Percentiles rank a stretch among this genome's conserved stretches.
Conservation (phyloP, 352 stramenopile species). For the Lagenidium giganteum region DNA sequence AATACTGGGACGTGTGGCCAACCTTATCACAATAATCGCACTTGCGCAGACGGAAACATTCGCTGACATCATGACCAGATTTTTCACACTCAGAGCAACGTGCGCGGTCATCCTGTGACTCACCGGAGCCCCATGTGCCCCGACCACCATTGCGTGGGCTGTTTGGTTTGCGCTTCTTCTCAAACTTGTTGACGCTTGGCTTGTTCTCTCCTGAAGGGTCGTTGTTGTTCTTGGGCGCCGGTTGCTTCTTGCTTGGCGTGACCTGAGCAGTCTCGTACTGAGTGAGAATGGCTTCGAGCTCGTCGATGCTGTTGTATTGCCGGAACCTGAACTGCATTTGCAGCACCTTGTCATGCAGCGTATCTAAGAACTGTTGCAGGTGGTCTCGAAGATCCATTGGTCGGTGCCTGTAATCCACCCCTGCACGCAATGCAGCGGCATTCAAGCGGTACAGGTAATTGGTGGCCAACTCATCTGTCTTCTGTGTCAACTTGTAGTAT, state of each 20-base stretch:
- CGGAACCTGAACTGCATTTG: slow-evolving; percentile 10
- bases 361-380: slow-evolving; percentile 15
- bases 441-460: slow-evolving; percentile 20
- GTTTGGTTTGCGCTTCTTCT: no score
- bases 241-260: not conserved
- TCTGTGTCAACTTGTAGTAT: slow-evolving; percentile 15
- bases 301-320: slow-evolving; percentile 6
- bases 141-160: no score
- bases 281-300: slow-evolving; percentile 9
- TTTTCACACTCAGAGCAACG: no score
- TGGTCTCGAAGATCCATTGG: slow-evolving; percentile 13
- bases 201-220: not conserved
- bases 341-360: slow-evolving; percentile 13
- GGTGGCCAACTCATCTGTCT: slow-evolving; percentile 7
- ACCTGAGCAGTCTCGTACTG: slow-evolving; percentile 9
- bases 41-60: not conserved
- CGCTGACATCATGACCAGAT: not conserved
- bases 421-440: not conserved
- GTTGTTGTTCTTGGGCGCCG: slow-evolving; percentile 1
- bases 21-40: slow-evolving; percentile 1
- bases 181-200: no score
- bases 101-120: no score
- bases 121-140: no score
- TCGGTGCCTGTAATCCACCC: slow-evolving; percentile 7
- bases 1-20: not conserved